A percentile compares a stretch with the other conserved stretches of the same genome.
Evolutionary conservation across 176 grass and related monocot genomes (phyloP).

Genomic region (Oryza coarctata): DNA sequence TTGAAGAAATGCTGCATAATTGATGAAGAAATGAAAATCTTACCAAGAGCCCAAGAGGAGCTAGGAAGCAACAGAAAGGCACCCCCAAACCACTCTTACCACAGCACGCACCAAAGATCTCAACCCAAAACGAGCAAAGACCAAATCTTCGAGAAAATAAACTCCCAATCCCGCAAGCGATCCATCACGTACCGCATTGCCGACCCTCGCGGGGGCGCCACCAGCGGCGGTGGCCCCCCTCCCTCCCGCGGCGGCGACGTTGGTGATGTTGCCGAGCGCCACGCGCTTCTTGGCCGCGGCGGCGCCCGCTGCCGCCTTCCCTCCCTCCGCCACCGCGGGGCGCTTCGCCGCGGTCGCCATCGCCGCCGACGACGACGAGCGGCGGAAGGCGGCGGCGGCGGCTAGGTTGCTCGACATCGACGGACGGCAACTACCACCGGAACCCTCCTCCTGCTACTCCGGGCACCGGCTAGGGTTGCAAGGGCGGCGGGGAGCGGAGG

Average conservation of each 20-base stretch:
- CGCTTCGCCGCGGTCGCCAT: slow-evolving; percentile 46
- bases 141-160: neutral
- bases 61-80: neutral
- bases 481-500: neutral
- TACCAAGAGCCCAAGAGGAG: neutral
- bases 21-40: neutral
- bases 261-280: slow-evolving; percentile 77
- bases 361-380: slow-evolving; percentile 24
- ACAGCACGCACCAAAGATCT: neutral
- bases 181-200: slow-evolving; percentile 27
- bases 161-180: neutral
- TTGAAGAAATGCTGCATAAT: neutral
- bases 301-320: slow-evolving; percentile 26
- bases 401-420: slow-evolving; percentile 41
- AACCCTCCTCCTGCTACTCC: neutral
- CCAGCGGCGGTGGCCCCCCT: neutral
- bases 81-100: neutral
- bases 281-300: slow-evolving; percentile 78
- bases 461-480: neutral
- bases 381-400: slow-evolving; percentile 36
- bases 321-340: slow-evolving; percentile 44
- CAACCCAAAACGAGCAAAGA: neutral
- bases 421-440: neutral
- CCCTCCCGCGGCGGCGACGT: slow-evolving; percentile 22
- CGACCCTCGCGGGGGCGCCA: slow-evolving; percentile 27